These are phyloP conservation scores for Penicillium sp. DNA, from an alignment of 2,329 filamentous ascomycete species.

Conservation along the genomic window DNA sequence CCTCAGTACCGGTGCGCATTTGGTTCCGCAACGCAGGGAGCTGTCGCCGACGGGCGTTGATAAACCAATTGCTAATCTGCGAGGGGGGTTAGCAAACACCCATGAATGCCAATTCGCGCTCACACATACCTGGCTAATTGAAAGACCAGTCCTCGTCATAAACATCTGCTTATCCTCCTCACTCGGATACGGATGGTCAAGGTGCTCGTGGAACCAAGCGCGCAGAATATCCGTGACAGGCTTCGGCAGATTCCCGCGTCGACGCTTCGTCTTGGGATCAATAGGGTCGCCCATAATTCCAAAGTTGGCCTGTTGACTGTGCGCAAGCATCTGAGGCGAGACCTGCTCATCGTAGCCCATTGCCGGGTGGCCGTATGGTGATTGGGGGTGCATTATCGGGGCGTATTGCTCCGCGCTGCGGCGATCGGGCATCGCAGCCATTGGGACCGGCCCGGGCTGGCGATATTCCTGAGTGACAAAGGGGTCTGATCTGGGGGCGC, in stretches of 20 bases:
- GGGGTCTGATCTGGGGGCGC: slow-evolving; percentile 29
- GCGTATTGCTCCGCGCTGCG: slow-evolving; percentile 27
- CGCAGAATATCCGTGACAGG: slow-evolving; percentile 81
- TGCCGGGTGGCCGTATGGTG: slow-evolving; percentile 30
- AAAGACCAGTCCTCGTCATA: slow-evolving; percentile 73
- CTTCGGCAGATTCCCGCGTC: slow-evolving; percentile 86
- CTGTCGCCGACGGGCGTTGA: slow-evolving; percentile 53
- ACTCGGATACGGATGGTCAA: slow-evolving; percentile 80
- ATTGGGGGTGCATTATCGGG: slow-evolving; percentile 29
- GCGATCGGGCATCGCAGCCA: slow-evolving; percentile 27
- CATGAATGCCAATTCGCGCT: neutral
- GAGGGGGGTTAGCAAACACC: slow-evolving; percentile 4
- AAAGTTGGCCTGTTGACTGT: slow-evolving; percentile 39
- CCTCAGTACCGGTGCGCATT: slow-evolving; percentile 38
- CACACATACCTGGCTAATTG: slow-evolving; percentile 63
- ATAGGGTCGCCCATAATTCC: slow-evolving; percentile 40
- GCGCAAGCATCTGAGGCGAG: slow-evolving; percentile 31
- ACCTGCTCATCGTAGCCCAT: slow-evolving; percentile 38
- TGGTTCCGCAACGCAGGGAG: slow-evolving; percentile 50
- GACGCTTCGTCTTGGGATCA: slow-evolving; percentile 51
- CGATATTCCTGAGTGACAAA: slow-evolving; percentile 30
- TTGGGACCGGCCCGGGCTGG: slow-evolving; percentile 12
- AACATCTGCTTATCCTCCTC: slow-evolving; percentile 86
- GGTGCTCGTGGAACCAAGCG: slow-evolving; percentile 76
- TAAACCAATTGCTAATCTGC: slow-evolving; percentile 58